Base-by-base conservation (phyloP, 2,329 filamentous ascomycete species). In the Colletotrichum spaethianum region DNA sequence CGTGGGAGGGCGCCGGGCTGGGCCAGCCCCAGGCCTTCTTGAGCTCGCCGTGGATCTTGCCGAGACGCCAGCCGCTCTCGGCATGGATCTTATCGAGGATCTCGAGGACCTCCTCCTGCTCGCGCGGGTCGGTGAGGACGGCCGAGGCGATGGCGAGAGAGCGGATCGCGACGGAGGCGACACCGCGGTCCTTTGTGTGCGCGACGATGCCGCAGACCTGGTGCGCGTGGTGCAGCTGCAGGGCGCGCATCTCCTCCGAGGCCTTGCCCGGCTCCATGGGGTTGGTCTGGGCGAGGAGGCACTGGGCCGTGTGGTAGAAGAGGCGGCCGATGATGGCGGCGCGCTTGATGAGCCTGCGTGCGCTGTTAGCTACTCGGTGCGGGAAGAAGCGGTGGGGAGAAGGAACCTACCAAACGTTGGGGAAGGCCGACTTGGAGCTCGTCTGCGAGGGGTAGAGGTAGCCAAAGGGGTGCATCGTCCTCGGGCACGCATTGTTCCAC, bases 131-230 rank as follows among this genome's bases (percentile, higher is more conserved):
- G 0, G 88, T 90, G 4, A 98, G 85, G 62, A 92, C 92, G 76
- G 93, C 90, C 8, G 93, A 93, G 2, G 94, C 94, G 67, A 96
- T 92, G 48, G 92, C 91, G 8, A 98, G 86, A 42, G 93, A 94
- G 12, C 93, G 92, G 48, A 96, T 90, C 2, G 94, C 94, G 12
- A 97, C 91, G 61, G 90, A 93, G 12, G 93, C 91, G 40, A 98
- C 91, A 36, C 93, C 94, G 33, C 90, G 88, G 79, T 97, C 94
- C 77, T 95, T 93, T 63, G 93, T 91, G 79, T 97, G 94, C 2
- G 94, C 93, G 31, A 94, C 91, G 73, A 98, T 97, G 18, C 96
- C 96, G 79, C 95, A 98, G 31, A 97, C 92, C 79, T 95, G 92
- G 75, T 93, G 92, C 0, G 94, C 93, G 78, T 98, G 94, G 73